These are phyloP conservation scores for Opeltia flavorubescens DNA, from an alignment of 495 filamentous ascomycete species.

Conservation along the genomic window DNA sequence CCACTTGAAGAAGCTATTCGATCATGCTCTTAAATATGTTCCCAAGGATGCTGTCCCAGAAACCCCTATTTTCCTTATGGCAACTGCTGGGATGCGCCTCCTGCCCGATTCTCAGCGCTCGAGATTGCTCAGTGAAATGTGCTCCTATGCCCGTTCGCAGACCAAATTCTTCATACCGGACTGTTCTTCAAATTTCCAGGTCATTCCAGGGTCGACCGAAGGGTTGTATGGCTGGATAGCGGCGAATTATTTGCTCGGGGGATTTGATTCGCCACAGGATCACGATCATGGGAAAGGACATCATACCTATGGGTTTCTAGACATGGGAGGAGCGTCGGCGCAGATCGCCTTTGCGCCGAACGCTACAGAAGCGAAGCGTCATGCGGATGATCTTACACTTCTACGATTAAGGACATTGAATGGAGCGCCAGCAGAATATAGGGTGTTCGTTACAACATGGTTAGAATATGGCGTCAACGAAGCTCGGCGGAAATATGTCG, in stretches of 20 bases:
- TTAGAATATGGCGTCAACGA: constrained; percentile 90
- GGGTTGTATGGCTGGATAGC: constrained; percentile 98
- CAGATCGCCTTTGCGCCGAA: constrained; percentile 98
- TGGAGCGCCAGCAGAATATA: constrained; percentile 62
- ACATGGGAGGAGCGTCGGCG: constrained; percentile 95
- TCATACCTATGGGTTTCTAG: constrained; percentile 92
- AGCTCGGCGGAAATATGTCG: constrained; percentile 68
- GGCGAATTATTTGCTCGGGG: constrained; percentile 92
- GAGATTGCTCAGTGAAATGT: constrained; percentile 62
- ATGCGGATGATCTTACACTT: constrained; percentile 78
- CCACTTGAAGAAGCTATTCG: constrained; percentile 62
- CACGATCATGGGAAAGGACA: constrained; percentile 76
- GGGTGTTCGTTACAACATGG: constrained; percentile 93
- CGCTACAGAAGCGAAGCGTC: constrained; percentile 74
- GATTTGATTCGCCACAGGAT: constrained; percentile 65
- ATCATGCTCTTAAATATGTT: constrained; percentile 75
- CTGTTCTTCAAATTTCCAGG: constrained; percentile 81
- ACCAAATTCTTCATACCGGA: constrained; percentile 81
- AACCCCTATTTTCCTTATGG: constrained; percentile 87
- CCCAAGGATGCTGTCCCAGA: constrained; percentile 62
- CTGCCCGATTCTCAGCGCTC: constrained; percentile 59
- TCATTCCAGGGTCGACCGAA: constrained; percentile 94
- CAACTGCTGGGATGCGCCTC: constrained; percentile 92
- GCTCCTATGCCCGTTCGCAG: constrained; percentile 63
- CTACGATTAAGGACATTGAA: constrained; percentile 70